Conservation (phyloP, 805 yeast species). For the Cyberlindnera euphorbiiphila region DNA sequence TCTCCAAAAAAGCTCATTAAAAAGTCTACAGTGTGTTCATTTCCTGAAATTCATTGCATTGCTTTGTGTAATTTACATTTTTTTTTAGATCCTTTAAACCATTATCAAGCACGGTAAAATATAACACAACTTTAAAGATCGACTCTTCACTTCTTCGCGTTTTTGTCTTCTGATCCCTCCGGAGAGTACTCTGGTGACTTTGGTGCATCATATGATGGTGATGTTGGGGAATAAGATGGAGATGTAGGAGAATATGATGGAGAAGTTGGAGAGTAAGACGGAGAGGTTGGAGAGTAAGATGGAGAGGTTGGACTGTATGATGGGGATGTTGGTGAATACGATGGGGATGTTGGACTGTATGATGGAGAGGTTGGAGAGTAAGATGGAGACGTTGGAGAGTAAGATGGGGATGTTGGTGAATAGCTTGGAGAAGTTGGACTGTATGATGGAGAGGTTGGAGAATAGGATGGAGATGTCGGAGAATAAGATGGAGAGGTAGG, state of each 20-base stretch:
- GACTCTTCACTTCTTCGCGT: constrained; percentile 9
- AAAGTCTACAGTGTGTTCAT: too few species aligned
- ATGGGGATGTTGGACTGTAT: constrained; percentile 65
- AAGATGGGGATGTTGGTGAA: constrained; percentile 59
- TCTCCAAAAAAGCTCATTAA: constrained; percentile 48
- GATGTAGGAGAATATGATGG: constrained; percentile 44
- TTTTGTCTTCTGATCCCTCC: constrained; percentile 10
- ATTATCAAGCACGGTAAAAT: constrained; percentile 6
- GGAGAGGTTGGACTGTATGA: constrained; percentile 44
- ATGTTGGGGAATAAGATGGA: constrained; percentile 35
- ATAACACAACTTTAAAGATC: constrained; percentile 8
- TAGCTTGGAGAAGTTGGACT: constrained; percentile 52
- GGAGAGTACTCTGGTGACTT: constrained; percentile 18
- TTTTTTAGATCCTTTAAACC: constrained; percentile 5
- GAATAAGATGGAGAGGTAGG: constrained; percentile 74
- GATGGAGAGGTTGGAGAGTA: constrained; percentile 46
- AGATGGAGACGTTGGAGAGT: constrained; percentile 52
- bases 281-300: constrained; percentile 37
- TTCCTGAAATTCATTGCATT: too few species aligned
- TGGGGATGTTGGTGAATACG: constrained; percentile 60
- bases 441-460: constrained; percentile 74
- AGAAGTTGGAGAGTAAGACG: constrained; percentile 42
- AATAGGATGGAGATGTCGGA: constrained; percentile 65
- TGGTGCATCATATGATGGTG: constrained; percentile 17
- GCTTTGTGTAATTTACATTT: constrained; percentile 8